Evolutionary conservation across 306 rosid species (phyloP).

Genomic region (Styphnolobium japonicum): DNA sequence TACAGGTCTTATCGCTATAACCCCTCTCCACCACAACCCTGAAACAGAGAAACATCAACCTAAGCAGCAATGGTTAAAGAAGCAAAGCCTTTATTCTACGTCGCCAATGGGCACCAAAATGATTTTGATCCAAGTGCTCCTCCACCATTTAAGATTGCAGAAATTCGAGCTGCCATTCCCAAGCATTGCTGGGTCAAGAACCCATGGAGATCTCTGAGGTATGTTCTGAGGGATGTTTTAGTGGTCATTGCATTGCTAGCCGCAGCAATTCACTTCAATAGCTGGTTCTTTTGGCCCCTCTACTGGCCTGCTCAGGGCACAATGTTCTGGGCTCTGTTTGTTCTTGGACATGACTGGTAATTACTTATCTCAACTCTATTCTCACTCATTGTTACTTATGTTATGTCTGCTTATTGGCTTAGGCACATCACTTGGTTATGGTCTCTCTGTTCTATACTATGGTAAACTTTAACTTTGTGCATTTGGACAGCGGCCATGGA

Average conservation of each 20-base stretch:
- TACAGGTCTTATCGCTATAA: background rate
- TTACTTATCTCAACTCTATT: background rate
- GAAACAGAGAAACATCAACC: background rate
- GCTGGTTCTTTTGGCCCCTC: constrained; percentile 51
- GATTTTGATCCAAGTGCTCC: constrained; percentile 67
- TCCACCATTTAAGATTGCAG: constrained; percentile 66
- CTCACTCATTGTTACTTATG: background rate
- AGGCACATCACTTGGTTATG: background rate
- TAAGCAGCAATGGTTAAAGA: constrained; percentile 14
- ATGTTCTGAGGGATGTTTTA: constrained; percentile 57
- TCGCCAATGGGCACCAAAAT: background rate
- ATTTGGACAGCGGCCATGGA: constrained; percentile 72
- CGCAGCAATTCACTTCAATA: constrained; percentile 34
- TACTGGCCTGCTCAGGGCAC: constrained; percentile 76
- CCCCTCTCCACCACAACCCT: background rate
- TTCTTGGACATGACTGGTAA: constrained; percentile 80
- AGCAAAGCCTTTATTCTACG: background rate
- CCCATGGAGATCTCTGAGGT: constrained; percentile 64
- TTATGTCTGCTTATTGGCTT: background rate
- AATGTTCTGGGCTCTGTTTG: constrained; percentile 85
- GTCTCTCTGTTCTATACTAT: background rate
- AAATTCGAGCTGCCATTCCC: constrained; percentile 77
- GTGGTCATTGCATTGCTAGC: constrained; percentile 35
- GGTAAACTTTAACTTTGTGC: background rate
- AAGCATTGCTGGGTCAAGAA: constrained; percentile 74